Evolutionary conservation across 352 stramenopile species (phyloP), one percentile per base, ranked within the genome.

Genomic region (Globisporangium ultimum): DNA sequence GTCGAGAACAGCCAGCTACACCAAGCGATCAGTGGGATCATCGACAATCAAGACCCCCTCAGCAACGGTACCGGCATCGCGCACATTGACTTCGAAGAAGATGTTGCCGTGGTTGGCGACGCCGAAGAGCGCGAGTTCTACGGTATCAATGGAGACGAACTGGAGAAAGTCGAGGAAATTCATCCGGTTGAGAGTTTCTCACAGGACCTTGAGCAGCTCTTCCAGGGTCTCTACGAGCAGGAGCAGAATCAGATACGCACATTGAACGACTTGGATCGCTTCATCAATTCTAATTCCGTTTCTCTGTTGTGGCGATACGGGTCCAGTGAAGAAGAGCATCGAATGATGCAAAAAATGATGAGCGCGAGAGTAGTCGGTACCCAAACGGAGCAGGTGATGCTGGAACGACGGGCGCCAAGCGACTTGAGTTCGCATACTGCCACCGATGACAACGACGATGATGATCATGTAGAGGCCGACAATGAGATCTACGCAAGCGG

Each of bases 281-380:
- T 85, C 60, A 84, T 89, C 60, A 84, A 89, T 58, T 88, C 78
- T 20, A 80, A 66, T 42, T 74, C 83, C 0, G 77, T 89, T 3
- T 71, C 74, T 15, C 66, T 89, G 42, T 74, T 91, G 17, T 91
- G 81, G 81, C 73, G 80, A 40, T 83, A 88, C 53, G 78, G 80
- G 2, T 80, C 81, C 9, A 72, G 66, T 13, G 71, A 80, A 38
- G 67, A 79, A 38, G 55, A 76, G 22, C 78, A 74, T 49, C 69
- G 70, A 46, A 68, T 83, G 49, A 74, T 89, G 53, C 68, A 86
- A 46, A 71, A 77, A 55, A 86, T 88, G 74, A 66, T 89, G 36
- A 76, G 57, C 47, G 45, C 64, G 18, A 70, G 60, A 20, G 76
- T 71, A 11, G 67, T 67, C 0, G 54, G 58, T 24, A 75, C 66